Conservation (phyloP, 257 asterid species). For the Salvia splendens region DNA sequence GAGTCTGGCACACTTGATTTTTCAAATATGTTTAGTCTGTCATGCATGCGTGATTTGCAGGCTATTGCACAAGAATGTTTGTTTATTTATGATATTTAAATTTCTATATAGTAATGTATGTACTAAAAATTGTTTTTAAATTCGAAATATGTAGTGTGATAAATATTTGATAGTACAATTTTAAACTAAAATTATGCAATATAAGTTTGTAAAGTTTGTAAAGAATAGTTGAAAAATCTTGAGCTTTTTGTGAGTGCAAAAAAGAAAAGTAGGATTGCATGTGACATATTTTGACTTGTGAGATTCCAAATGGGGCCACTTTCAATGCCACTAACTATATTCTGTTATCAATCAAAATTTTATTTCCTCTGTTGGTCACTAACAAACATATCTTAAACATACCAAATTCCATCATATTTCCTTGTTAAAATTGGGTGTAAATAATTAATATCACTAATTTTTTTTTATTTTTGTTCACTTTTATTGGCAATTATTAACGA, state of each 20-base stretch:
- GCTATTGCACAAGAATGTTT: too few relatives aligned
- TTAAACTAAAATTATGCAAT: neutral
- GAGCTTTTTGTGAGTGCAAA: conserved; percentile 43
- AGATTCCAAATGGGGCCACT: conserved; percentile 53
- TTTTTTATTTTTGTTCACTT: conserved; percentile 3
- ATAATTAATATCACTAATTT: conserved; percentile 17
- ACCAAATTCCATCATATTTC: conserved; percentile 39
- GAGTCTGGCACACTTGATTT: too few relatives aligned
- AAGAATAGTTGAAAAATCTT: conserved; percentile 23
- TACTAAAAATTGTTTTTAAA: neutral
- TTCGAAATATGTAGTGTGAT: neutral
- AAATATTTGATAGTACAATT: neutral
- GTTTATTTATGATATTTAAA: too few relatives aligned
- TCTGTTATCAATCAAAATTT: conserved; percentile 17
- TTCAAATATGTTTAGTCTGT: too few relatives aligned
- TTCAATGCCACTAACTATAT: conserved; percentile 34
- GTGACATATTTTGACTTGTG: conserved; percentile 64
- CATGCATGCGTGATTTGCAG: too few relatives aligned
- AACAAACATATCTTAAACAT: conserved; percentile 38
- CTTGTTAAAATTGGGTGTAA: conserved; percentile 13
- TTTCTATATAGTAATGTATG: too few relatives aligned
- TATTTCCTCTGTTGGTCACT: conserved; percentile 24
- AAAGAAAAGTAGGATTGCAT: conserved; percentile 46
- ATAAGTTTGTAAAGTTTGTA: conserved; percentile 27
- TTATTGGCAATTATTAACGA: conserved; percentile 29